A percentile compares a stretch with the other conserved stretches of the same genome.
Evolutionary conservation across 1,139 yeast genomes (phyloP).

Genomic region (Spathaspora sp.): DNA sequence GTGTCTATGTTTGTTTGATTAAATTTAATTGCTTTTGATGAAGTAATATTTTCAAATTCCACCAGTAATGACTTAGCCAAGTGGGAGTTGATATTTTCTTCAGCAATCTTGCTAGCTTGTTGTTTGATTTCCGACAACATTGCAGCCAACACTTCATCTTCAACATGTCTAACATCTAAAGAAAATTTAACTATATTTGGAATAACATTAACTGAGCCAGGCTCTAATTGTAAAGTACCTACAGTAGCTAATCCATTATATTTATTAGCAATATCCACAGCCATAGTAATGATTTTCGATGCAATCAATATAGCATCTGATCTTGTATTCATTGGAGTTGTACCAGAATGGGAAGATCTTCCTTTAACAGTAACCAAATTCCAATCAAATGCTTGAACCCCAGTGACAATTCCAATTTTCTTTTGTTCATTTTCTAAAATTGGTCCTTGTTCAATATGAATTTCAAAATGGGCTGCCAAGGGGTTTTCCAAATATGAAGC

Average conservation of each 20-base stretch:
- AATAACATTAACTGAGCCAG: conserved; percentile 65
- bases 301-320: conserved; percentile 63
- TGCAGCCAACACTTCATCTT: conserved; percentile 42
- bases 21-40: conserved; percentile 59
- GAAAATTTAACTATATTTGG: conserved; percentile 61
- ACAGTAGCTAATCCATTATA: conserved; percentile 57
- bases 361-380: conserved; percentile 54
- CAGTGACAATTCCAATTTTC: conserved; percentile 63
- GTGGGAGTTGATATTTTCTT: conserved; percentile 13
- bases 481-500: conserved; percentile 54
- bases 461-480: conserved; percentile 66
- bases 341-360: conserved; percentile 69
- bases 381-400: conserved; percentile 72
- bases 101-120: conserved; percentile 28
- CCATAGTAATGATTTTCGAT: conserved; percentile 53
- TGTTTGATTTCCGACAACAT: conserved; percentile 39
- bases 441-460: conserved; percentile 79
- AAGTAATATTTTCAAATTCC: conserved; percentile 39
- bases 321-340: conserved; percentile 66
- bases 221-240: conserved; percentile 56
- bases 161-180: conserved; percentile 56
- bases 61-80: conserved; percentile 26
- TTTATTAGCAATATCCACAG: conserved; percentile 54
- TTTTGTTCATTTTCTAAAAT: conserved; percentile 54
- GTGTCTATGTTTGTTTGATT: conserved; percentile 48